Evolutionary conservation across 805 yeast genomes (phyloP).

Genomic region (Candida glaebosa): DNA sequence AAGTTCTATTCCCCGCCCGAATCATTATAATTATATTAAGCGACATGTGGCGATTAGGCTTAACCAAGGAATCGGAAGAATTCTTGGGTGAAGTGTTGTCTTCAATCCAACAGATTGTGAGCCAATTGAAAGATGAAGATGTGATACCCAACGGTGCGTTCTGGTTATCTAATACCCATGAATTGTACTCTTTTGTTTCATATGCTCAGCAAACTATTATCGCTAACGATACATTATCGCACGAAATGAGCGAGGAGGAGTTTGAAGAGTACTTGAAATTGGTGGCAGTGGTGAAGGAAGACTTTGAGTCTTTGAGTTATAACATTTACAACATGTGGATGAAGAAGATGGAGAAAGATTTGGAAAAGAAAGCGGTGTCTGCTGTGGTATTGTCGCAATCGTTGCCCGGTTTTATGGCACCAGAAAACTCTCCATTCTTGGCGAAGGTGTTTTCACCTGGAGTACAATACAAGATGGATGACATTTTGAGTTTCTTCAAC

Average conservation of each 20-base stretch:
- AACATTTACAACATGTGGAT: conserved; percentile 96
- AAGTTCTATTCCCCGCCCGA: conserved; percentile 93
- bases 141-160: conserved; percentile 90
- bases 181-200: conserved; percentile 87
- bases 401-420: conserved; percentile 91
- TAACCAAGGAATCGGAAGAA: conserved; percentile 86
- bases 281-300: conserved; percentile 89
- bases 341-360: conserved; percentile 86
- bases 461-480: conserved; percentile 88
- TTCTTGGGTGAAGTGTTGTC: conserved; percentile 86
- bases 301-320: conserved; percentile 87
- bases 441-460: conserved; percentile 75
- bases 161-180: conserved; percentile 97
- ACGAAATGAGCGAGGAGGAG: conserved; percentile 86
- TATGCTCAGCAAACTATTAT: conserved; percentile 91
- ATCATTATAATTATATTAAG: conserved; percentile 86
- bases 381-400: conserved; percentile 94
- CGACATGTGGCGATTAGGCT: conserved; percentile 98
- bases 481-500: conserved; percentile 83
- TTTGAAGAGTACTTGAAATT: conserved; percentile 84
- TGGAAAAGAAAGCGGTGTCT: conserved; percentile 89
- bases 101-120: conserved; percentile 80
- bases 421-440: conserved; percentile 76
- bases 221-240: conserved; percentile 73
- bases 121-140: conserved; percentile 78